Percentiles rank a stretch among this genome's conserved stretches.
phyloP scores from a whole-genome alignment of 352 stramenopile species.

The Blastocystis sp. region DNA sequence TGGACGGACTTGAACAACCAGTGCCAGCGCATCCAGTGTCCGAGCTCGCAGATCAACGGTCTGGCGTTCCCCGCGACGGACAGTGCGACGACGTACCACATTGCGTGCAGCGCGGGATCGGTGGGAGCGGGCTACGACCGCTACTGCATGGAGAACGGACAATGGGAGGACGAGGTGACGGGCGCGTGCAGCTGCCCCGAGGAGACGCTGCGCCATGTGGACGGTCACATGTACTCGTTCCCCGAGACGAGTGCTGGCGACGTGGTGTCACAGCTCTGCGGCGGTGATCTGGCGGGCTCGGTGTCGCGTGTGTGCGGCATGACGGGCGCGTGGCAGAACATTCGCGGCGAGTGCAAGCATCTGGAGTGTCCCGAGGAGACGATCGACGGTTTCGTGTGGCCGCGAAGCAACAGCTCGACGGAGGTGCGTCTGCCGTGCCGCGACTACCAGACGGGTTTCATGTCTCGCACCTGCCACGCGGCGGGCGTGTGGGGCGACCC shows the following conservation, averaged over 20 bases:
- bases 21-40: slow-evolving; percentile 4
- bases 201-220: not conserved
- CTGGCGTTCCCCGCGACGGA: not conserved
- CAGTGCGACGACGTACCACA: not conserved
- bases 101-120: not conserved
- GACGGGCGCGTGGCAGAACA: not conserved
- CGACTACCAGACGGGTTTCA: slow-evolving; percentile 2
- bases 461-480: slow-evolving; percentile 10
- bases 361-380: slow-evolving; percentile 27
- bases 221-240: slow-evolving; percentile 16
- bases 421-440: not conserved
- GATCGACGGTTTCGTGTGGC: not conserved
- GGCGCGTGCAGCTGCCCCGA: slow-evolving; percentile 6
- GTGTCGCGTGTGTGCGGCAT: not conserved
- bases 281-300: not conserved
- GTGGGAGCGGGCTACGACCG: slow-evolving; percentile 14
- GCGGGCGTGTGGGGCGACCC: not conserved
- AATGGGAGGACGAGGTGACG: not conserved
- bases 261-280: not conserved
- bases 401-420: not conserved
- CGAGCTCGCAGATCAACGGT: not conserved
- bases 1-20: slow-evolving; percentile 35
- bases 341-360: not conserved
- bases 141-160: slow-evolving; percentile 5
- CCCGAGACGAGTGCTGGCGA: not conserved